Evolutionary conservation across 164 flowering plant genomes (phyloP), one percentile per base, ranked within the genome.

Genomic region (Tetrastigma voinierianum): DNA sequence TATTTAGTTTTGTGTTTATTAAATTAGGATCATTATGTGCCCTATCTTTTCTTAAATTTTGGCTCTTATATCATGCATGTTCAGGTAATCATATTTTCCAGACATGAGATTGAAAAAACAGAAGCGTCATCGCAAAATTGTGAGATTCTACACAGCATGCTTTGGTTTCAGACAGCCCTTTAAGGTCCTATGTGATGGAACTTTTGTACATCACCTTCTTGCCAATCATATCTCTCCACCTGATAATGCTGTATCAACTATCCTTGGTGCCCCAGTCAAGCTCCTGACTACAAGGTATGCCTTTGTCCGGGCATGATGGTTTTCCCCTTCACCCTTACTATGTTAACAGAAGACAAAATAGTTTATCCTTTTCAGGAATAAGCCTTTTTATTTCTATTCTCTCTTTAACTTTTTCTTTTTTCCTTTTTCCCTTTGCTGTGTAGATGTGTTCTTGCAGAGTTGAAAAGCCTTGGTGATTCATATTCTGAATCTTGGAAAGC

Each of bases 111-210:
- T 88, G 60, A 83, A 78, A 65, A 90, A 78, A 84, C 88, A 85
- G 71, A 93, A 84, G 81, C 80, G 87, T 9, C 87, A 88, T 49
- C 80, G 96, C 12, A 86, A 71, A 73, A 70, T 57, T 13, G 87
- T 93, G 58, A 81, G 83, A 54, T 90, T 87, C 70, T 91, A 72
- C 82, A 77, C 85, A 6, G 70, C 93, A 2, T 86, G 96, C 70
- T 89, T 73, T 47, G 97, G 90, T 49, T 93, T 93, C 62, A 64
- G 96, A 40, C 87, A 82, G 70, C 97, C 98, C 1, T 93, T 71
- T 74, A 89, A 89, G 79, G 73, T 93, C 12, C 80, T 93, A 0
- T 90, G 93, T 65, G 98, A 92, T 57, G 98, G 97, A 6, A 95
- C 96, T 5, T 89, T 94, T 69, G 62, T 95, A 23, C 87, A 87